Conservation (phyloP, 1,284 basidiomycete species). For the Ganoderma sinense region DNA sequence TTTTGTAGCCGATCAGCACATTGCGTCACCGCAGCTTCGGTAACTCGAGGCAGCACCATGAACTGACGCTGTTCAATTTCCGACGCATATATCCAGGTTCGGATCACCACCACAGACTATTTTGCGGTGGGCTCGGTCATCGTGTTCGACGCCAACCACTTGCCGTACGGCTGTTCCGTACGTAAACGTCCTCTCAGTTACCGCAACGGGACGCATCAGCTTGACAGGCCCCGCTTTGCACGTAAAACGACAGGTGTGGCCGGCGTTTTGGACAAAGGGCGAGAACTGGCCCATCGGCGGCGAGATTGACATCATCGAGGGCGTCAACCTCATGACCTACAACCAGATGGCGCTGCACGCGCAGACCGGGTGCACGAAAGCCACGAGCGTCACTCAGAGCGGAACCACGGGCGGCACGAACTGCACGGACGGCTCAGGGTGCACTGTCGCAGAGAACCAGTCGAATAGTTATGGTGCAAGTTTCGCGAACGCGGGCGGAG, state of each 20-base stretch:
- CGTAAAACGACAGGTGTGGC: slow-evolving; percentile 47
- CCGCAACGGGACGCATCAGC: neutral
- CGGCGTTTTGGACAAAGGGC: slow-evolving; percentile 63
- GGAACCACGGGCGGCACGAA: slow-evolving; percentile 47
- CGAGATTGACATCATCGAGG: slow-evolving; percentile 66
- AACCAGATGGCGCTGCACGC: slow-evolving; percentile 61
- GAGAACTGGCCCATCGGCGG: slow-evolving; percentile 61
- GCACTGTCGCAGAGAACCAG: slow-evolving; percentile 58
- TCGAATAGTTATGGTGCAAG: slow-evolving; percentile 59
- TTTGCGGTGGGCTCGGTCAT: slow-evolving; percentile 64
- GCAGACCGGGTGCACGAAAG: slow-evolving; percentile 42
- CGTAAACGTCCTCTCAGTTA: neutral
- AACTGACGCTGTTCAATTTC: neutral
- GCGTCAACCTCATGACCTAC: slow-evolving; percentile 47
- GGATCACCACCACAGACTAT: slow-evolving; percentile 55
- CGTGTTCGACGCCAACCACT: slow-evolving; percentile 66
- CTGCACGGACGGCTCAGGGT: slow-evolving; percentile 57
- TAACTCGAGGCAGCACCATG: neutral
- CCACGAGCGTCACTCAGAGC: slow-evolving; percentile 44
- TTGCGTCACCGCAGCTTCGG: slow-evolving; percentile 6
- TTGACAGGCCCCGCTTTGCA: too few species aligned
- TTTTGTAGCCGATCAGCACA: neutral
- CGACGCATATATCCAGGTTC: slow-evolving; percentile 44
- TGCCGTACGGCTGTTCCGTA: slow-evolving; percentile 65
- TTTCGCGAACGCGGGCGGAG: slow-evolving; percentile 67